Evolutionary conservation across 495 filamentous ascomycete species (phyloP), one percentile per base, ranked within the genome.

Genomic region (Beverwykella pulmonaria): DNA sequence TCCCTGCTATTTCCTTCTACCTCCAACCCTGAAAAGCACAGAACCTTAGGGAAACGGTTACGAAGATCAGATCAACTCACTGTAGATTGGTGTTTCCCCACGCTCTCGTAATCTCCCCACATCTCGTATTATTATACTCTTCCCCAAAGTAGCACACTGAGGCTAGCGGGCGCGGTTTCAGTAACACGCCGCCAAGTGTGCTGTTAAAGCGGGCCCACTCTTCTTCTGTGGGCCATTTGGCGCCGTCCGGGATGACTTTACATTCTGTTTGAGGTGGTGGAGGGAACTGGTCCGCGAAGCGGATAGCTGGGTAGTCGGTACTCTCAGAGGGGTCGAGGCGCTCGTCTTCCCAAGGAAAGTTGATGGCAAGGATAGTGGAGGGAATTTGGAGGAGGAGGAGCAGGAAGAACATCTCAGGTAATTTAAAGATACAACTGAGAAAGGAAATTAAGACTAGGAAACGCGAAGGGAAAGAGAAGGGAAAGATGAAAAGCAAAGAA

Each of bases 171-270:
- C 36, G 17, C 1, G 68, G 63, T 32, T 60, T 67, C 26, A 71
- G 15, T 26, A 71, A 41, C 8, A 23, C 57, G 10, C 68, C 68
- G 3, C 65, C 68, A 9, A 71, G 30, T 9, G 68, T 71, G n/a
- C 64, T 52, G 32, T 71, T 71, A 53, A 71, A 68, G 26, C 44
- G 47, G 20, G 56, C 39, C 68, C 68, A 71, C 20, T 63, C 53
- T 48, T 15, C 52, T 26, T 63, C 68, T 19, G 20, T 56, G 10
- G 68, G 68, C 68, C 68, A 71, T n/a, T 60, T 29, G 1, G 55
- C 20, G 55, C 68, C 68, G 29, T 59, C 68, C 0, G 68, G 68
- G 1, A 63, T 59, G 25, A 3, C n/a, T 26, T 27, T 61, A 32
- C 68, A 70, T 44, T 61, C 57, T 23, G 50, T 17, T 14, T 49